Percentiles rank a stretch among this genome's conserved stretches.
These are phyloP conservation scores for Penicillium hordei DNA, from an alignment of 2,329 filamentous ascomycete genomes.

Conservation along the genomic window DNA sequence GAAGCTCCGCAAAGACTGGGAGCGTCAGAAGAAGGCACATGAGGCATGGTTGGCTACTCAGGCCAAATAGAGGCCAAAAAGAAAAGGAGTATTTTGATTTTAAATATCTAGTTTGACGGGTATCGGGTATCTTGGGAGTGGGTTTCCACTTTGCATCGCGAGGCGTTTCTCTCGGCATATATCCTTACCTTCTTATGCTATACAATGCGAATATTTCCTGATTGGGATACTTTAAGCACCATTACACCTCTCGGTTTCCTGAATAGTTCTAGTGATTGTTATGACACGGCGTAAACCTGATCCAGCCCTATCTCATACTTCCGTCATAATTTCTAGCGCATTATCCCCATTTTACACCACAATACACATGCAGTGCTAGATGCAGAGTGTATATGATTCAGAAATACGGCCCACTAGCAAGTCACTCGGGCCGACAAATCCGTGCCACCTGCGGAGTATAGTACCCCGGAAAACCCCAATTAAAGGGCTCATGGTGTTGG, in stretches of 20 bases:
- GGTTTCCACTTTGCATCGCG: constrained; percentile 19
- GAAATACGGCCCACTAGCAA: neutral
- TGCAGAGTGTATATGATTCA: neutral
- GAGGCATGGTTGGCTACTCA: constrained; percentile 28
- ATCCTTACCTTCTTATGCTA: constrained; percentile 6
- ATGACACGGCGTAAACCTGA: neutral
- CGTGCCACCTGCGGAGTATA: neutral
- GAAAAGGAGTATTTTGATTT: constrained; percentile 7
- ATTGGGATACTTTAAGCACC: neutral
- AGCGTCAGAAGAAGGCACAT: constrained; percentile 74
- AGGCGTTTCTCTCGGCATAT: constrained; percentile 21
- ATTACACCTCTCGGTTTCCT: neutral
- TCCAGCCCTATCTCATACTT: neutral
- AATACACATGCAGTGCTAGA: neutral
- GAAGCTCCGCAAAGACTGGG: constrained; percentile 86
- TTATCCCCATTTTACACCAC: neutral
- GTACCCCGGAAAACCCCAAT: neutral
- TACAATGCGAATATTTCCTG: constrained; percentile 7
- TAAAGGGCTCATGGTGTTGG: neutral
- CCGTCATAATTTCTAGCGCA: neutral
- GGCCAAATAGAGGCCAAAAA: constrained; percentile 17
- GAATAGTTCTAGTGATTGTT: neutral
- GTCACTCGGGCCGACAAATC: neutral
- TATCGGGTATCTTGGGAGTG: constrained; percentile 4
- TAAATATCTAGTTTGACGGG: constrained; percentile 1